Percentiles rank a stretch among this genome's conserved stretches.
These are phyloP conservation scores for Cladosporium phlei DNA, from an alignment of 2,329 filamentous ascomycete species.

Conservation along the genomic window DNA sequence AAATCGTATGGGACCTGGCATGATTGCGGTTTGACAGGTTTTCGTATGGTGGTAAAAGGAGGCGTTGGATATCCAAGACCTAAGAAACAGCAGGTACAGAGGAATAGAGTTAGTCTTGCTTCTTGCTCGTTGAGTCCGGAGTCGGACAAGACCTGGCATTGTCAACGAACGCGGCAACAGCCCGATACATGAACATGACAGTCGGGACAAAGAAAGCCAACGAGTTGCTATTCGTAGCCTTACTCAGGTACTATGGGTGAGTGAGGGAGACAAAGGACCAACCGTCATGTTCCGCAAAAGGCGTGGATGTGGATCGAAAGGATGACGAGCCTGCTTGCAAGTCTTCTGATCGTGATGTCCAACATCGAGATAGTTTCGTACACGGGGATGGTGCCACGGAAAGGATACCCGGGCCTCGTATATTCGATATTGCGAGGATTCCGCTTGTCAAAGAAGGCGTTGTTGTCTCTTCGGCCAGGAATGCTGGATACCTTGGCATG, in stretches of 20 bases:
- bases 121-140: not conserved
- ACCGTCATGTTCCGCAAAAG: not conserved
- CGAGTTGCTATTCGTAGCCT: slow-evolving; percentile 11
- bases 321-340: slow-evolving; percentile 3
- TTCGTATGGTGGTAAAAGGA: not conserved
- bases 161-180: slow-evolving; percentile 4
- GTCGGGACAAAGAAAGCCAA: slow-evolving; percentile 2
- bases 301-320: not conserved
- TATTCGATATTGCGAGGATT: too few species aligned
- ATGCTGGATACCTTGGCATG: too few species aligned
- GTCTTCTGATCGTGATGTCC: too few species aligned
- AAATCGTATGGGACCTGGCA: slow-evolving; percentile 8
- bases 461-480: too few species aligned
- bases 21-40: slow-evolving; percentile 2
- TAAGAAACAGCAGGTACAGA: not conserved
- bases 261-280: slow-evolving; percentile 1
- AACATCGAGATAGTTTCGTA: not conserved
- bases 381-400: too few species aligned
- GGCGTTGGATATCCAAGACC: slow-evolving; percentile 3
- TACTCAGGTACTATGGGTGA: not conserved
- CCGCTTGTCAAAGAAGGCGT: too few species aligned
- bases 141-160: not conserved
- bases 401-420: too few species aligned
- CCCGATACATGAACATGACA: not conserved
- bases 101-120: not conserved